These are phyloP conservation scores for Casaregolazyma lundiana DNA, from an alignment of 1,139 yeast species.

Conservation along the genomic window DNA sequence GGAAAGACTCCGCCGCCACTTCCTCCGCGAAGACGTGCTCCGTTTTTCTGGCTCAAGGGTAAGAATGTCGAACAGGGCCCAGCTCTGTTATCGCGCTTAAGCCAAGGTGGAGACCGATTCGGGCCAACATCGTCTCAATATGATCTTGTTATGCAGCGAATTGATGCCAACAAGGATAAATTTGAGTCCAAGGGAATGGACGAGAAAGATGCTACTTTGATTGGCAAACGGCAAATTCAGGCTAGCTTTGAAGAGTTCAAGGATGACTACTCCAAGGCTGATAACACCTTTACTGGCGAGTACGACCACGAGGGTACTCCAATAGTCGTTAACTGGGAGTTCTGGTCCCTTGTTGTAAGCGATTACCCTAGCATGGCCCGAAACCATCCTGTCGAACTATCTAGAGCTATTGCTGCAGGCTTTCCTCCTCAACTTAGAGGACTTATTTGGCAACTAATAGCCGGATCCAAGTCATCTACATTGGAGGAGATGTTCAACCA, in stretches of 20 bases:
- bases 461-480: constrained; percentile 69
- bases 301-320: constrained; percentile 23
- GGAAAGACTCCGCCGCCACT: constrained; percentile 23
- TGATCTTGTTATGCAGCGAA: constrained; percentile 45
- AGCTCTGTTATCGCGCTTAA: constrained; percentile 39
- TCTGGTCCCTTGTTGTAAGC: constrained; percentile 79
- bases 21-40: constrained; percentile 33
- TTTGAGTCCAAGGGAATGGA: constrained; percentile 32
- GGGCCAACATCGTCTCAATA: constrained; percentile 32
- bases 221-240: constrained; percentile 60
- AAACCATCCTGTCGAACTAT: constrained; percentile 54
- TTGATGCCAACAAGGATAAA: constrained; percentile 46
- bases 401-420: constrained; percentile 62
- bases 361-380: constrained; percentile 66
- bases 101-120: constrained; percentile 15
- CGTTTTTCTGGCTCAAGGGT: constrained; percentile 32
- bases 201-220: constrained; percentile 46
- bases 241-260: constrained; percentile 50
- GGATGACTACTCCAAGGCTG: constrained; percentile 29
- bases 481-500: constrained; percentile 65
- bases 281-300: background rate
- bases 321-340: constrained; percentile 69
- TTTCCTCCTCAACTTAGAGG: constrained; percentile 85
- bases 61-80: constrained; percentile 15
- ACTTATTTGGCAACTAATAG: constrained; percentile 84